These are phyloP conservation scores for Tricholoma hemisulphureum DNA, from an alignment of 768 basidiomycete species.

Conservation along the genomic window DNA sequence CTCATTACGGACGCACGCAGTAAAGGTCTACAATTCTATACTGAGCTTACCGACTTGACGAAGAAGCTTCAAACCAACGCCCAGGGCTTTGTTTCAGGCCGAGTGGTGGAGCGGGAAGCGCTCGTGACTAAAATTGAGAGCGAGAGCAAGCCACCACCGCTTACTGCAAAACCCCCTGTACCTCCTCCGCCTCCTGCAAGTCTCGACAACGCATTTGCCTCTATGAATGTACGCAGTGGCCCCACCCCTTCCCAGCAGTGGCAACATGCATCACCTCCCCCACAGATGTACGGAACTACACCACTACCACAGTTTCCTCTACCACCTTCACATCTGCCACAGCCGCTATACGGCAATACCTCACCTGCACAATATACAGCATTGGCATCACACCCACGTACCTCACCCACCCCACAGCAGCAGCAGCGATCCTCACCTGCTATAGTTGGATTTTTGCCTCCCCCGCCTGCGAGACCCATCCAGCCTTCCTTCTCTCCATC, in stretches of 20 bases:
- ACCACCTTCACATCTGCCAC: constrained; percentile 19
- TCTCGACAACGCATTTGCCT: constrained; percentile 9
- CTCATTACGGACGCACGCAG: constrained; percentile 36
- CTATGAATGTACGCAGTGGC: constrained; percentile 15
- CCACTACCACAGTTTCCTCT: constrained; percentile 14
- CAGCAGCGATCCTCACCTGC: constrained; percentile 23
- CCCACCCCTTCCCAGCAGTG: constrained; percentile 19
- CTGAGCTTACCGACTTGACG: constrained; percentile 68
- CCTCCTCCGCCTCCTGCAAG: constrained; percentile 43
- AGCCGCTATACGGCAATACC: constrained; percentile 13
- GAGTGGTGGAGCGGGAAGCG: constrained; percentile 69
- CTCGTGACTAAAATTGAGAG: constrained; percentile 70
- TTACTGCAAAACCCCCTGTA: constrained; percentile 48
- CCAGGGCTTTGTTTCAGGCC: constrained; percentile 57
- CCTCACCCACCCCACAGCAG: constrained; percentile 17
- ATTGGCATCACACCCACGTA: constrained; percentile 12
- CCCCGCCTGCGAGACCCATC: constrained; percentile 31
- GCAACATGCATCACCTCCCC: constrained; percentile 16
- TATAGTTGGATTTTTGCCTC: constrained; percentile 28
- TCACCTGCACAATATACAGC: constrained; percentile 9
- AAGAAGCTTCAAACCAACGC: constrained; percentile 56
- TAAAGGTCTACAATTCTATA: constrained; percentile 89
- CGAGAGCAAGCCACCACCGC: constrained; percentile 56
- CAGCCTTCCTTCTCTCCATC: constrained; percentile 21
- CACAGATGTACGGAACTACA: constrained; percentile 16